These are phyloP conservation scores for Xylaria sp. DNA, from an alignment of 2,329 filamentous ascomycete genomes.

Conservation along the genomic window DNA sequence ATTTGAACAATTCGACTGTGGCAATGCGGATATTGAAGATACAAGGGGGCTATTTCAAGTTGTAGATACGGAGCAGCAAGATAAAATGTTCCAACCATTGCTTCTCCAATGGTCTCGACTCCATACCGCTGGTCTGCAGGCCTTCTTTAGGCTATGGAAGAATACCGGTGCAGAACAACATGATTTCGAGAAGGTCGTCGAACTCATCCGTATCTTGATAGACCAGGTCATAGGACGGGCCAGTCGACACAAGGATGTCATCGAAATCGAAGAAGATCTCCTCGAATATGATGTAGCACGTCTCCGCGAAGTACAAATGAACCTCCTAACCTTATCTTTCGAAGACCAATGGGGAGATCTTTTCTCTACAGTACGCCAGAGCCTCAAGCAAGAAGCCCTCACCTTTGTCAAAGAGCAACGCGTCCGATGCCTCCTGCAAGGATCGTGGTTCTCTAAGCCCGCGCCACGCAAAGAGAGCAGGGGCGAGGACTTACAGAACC, in stretches of 20 bases:
- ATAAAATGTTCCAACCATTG: conserved; percentile 86
- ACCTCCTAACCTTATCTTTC: conserved; percentile 88
- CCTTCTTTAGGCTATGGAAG: conserved; percentile 95
- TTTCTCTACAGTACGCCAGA: conserved; percentile 88
- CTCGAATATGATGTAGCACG: conserved; percentile 82
- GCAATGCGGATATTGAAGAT: conserved; percentile 83
- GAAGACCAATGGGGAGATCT: conserved; percentile 96
- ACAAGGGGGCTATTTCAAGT: conserved; percentile 79
- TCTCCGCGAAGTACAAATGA: conserved; percentile 91
- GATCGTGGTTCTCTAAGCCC: conserved; percentile 82
- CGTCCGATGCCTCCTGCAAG: conserved; percentile 86
- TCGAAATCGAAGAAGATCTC: conserved; percentile 90
- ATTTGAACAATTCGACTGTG: conserved; percentile 96
- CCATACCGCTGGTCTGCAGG: conserved; percentile 85
- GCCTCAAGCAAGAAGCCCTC: conserved; percentile 88
- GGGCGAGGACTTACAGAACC: conserved; percentile 54
- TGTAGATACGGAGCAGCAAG: conserved; percentile 82
- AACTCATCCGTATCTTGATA: conserved; percentile 88
- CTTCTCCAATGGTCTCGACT: conserved; percentile 93
- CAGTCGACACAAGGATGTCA: conserved; percentile 81
- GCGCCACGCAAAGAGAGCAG: conserved; percentile 58
- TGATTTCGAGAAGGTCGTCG: conserved; percentile 93
- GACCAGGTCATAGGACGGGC: conserved; percentile 90
- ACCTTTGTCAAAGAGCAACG: conserved; percentile 98
- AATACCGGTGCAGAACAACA: conserved; percentile 83